Base-by-base conservation (phyloP, 2,329 filamentous ascomycete genomes). In the Neopestalotiopsis rosae region DNA sequence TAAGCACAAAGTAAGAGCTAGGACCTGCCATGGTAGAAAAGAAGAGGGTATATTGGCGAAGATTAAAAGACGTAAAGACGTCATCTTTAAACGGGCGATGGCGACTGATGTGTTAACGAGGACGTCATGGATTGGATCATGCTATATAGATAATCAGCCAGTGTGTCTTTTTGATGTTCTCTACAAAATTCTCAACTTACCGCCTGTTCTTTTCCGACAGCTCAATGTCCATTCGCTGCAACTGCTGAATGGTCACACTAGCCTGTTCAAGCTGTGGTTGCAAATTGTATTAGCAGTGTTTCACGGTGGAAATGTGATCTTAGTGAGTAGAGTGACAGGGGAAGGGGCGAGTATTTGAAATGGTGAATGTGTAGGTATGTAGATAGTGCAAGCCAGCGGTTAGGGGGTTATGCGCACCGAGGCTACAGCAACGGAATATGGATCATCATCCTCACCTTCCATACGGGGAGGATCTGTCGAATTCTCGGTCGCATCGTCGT, bases 371-470 rank as follows among this genome's bases (percentile, higher is more conserved):
- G 49, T 52, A 24, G 52, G 32, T 56, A 38, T 17, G 57, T 20
- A 13, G 32, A 40, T n/a, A 6, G 49, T 66, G n/a, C n/a, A 58
- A 58, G 56, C 64, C 32, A 75, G 70, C 5, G 20, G 7, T n/a
- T 9, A 83, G 81, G 81, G 84, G 84, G 81, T 79, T 81, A 77
- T 83, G 76, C 89, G 86, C 87, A 91, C 89, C 89, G 87, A 88
- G 83, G 89, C 89, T 81, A 91, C 84, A 81, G 89, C 89, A 78
- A 85, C 83, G 78, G 89, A 91, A 80, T 88, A 89, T 83, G 88
- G 83, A 78, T 91, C 89, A 76, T 78, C 76, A 76, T 88, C 85
- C 88, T 90, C 88, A 87, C 86, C 88, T 87, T 86, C 86, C 78
- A 82, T 82, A 76, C 79, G 75, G 67, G 79, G 76, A 71, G 74